Percentiles rank a stretch among this genome's conserved stretches.
Evolutionary conservation across 2,329 filamentous ascomycete genomes (phyloP).

Genomic region (Aureobasidium sp.): DNA sequence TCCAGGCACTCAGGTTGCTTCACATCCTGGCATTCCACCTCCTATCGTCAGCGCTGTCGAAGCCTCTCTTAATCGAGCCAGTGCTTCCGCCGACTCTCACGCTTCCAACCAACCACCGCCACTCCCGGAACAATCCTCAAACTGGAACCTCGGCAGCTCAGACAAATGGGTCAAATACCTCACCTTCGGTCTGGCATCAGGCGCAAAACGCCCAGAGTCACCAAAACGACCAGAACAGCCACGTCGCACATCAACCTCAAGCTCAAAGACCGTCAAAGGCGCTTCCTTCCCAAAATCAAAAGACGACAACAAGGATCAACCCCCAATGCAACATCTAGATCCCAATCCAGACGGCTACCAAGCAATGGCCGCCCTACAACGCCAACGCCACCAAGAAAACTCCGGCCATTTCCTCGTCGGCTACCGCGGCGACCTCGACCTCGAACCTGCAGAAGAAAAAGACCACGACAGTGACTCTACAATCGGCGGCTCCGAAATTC

Average conservation of each 20-base stretch:
- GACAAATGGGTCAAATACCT: slow-evolving; percentile 43
- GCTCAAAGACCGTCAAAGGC: slow-evolving; percentile 15
- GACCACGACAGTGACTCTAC: slow-evolving; percentile 28
- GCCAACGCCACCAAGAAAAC: slow-evolving; percentile 34
- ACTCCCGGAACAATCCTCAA: slow-evolving; percentile 13
- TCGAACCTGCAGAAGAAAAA: slow-evolving; percentile 31
- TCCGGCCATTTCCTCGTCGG: slow-evolving; percentile 58
- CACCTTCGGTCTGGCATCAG: slow-evolving; percentile 33
- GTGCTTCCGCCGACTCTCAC: slow-evolving; percentile 26
- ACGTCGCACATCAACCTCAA: slow-evolving; percentile 17
- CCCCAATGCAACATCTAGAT: slow-evolving; percentile 21
- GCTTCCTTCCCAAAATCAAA: slow-evolving; percentile 10
- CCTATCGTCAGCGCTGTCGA: slow-evolving; percentile 39
- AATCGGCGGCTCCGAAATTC: slow-evolving; percentile 14
- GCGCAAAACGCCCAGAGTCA: slow-evolving; percentile 12
- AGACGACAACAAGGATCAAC: slow-evolving; percentile 13
- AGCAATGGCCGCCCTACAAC: slow-evolving; percentile 55
- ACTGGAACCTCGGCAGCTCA: slow-evolving; percentile 31
- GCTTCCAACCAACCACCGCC: neutral
- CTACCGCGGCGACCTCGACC: slow-evolving; percentile 55
- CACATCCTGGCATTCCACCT: slow-evolving; percentile 34
- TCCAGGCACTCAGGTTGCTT: slow-evolving; percentile 8
- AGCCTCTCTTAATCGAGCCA: slow-evolving; percentile 34
- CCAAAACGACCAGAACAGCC: slow-evolving; percentile 16
- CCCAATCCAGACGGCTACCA: slow-evolving; percentile 31